Base-by-base conservation (phyloP, 352 stramenopile species). In the Phytopythium sindhum region DNA sequence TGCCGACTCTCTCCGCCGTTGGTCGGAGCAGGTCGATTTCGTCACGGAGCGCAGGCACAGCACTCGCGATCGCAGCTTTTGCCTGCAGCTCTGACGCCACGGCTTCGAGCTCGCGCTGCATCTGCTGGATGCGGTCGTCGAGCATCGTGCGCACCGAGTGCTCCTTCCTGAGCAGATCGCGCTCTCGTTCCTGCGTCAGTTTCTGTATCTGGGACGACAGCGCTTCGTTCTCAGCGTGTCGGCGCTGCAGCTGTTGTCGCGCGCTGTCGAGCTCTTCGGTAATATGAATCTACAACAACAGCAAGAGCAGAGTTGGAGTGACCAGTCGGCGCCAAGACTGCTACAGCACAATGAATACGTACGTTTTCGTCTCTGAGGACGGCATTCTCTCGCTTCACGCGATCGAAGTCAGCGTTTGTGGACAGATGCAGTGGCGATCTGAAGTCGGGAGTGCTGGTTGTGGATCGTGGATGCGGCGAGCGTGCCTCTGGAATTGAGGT, bases 11-110 rank as follows among this genome's bases (percentile, higher is more conserved):
- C 15, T 80, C 72, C 6, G 77, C 78, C 0, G 77, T 51, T 5
- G 85, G 78, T 23, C 79, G 75, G 42, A 94, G 65, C 7, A 94
- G 44, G 68, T 94, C 85, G 4, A 91, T 66, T 67, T 92, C 85
- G 50, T 94, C 85, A 9, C 71, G 73, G 12, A 91, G 59, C 17
- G 51, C 67, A 7, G 63, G 57, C 0, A 84, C 74, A 64, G 85
- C 68, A 10, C 52, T 80, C 1, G 75, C 75, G 31, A 86, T 29
- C 5, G 24, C 57, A 7, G 50, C 28, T 44, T 88, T 81, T 0
- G 70, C 62, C 1, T 77, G 65, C 1, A 87, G 53, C 21, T 88
- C 74, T 15, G 45, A 7, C 8, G 66, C 67, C 0, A 73, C 58
- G n/a, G 51, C 37, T 28, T 78, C 66, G 1, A 92, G 50, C 1